Conservation (phyloP, 2,329 filamentous ascomycete species). For the Tolypocladium pustulatum region DNA sequence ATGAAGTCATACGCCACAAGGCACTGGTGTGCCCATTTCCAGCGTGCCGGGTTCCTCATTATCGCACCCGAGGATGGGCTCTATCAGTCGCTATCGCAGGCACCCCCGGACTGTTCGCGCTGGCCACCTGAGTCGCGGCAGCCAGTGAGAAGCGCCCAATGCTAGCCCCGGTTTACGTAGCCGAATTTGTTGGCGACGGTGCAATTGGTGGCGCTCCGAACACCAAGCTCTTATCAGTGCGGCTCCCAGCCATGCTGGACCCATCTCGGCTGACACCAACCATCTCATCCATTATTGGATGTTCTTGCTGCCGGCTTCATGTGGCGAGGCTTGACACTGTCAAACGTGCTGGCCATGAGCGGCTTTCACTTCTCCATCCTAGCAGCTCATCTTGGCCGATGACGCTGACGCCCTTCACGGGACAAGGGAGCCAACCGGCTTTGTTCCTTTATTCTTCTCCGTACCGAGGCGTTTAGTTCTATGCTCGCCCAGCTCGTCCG, state of each 20-base stretch:
- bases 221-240: neutral
- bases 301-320: neutral
- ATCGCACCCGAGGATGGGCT: neutral
- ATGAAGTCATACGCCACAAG: neutral
- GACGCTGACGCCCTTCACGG: neutral
- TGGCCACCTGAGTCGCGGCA: neutral
- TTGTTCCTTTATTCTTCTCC: neutral
- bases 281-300: neutral
- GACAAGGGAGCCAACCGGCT: neutral
- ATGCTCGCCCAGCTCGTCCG: conserved; percentile 55
- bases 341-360: neutral
- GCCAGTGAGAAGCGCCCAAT: conserved; percentile 5
- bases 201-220: neutral
- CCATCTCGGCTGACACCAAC: neutral
- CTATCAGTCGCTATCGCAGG: neutral
- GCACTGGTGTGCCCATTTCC: neutral
- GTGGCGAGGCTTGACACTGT: neutral
- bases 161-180: conserved; percentile 20
- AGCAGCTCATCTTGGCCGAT: neutral
- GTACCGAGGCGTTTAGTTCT: neutral
- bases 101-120: neutral
- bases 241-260: neutral
- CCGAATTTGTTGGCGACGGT: conserved; percentile 21
- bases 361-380: neutral
- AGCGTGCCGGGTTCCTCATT: neutral